Evolutionary conservation across 306 rosid species (phyloP), one percentile per base, ranked within the genome.

Genomic region (Casuarina cunninghamiana): DNA sequence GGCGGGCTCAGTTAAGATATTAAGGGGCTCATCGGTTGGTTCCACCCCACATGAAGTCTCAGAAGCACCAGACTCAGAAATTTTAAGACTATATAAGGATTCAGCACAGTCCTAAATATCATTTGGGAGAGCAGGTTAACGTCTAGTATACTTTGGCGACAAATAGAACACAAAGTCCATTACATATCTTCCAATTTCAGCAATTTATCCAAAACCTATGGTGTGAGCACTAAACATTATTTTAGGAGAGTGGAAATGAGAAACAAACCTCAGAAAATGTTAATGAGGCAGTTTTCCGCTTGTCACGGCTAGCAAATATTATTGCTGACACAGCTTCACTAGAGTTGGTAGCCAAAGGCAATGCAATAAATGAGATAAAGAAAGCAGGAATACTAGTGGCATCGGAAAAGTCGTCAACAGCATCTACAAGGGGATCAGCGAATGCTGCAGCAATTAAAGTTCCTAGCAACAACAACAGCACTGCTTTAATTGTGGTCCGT

Each of bases 381-480:
- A 95, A 95, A 19, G 93, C 91, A 8, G 97, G 99, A 88, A 95
- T 95, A 53, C 78, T 80, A 1, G 97, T 91, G 71, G 99, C 99
- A n/a, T 74, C 84, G 19, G 99, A 93, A 61, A 95, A 95, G 83
- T 90, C 87, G 83, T 95, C 91, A 10, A 95, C 99, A 1, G 78
- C 96, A 60, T 93, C 99, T 51, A 95, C 97, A 74, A 95, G 82
- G 16, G 99, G 97, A 82, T 93, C 97, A 35, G 99, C 99, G 61
- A 83, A 83, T 21, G 80, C 90, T 57, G 91, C 99, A 0, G 99
- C 99, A 71, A 95, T 88, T 74, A 84, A 76, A 61, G 97, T 37
- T 79, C 99, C 99, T 1, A 93, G 61, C 65, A 93, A 9, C 74
- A 95, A 85, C 65, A 87, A 72, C 19, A 89, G 82, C 49, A 76